These are phyloP conservation scores for Colletotrichum lini DNA, from an alignment of 2,329 filamentous ascomycete species.

Conservation along the genomic window DNA sequence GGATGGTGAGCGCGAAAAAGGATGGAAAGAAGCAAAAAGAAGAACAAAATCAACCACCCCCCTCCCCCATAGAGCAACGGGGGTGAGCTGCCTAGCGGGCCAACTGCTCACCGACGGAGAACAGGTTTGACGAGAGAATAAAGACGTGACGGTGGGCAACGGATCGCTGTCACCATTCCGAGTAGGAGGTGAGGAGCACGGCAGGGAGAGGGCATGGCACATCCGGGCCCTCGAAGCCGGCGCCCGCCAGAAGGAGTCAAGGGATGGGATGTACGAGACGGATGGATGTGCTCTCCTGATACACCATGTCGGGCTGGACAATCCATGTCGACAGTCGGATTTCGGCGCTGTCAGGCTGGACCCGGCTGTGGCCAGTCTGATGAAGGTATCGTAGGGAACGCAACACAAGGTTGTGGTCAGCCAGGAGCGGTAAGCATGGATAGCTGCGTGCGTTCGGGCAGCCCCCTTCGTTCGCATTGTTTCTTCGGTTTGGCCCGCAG, in stretches of 20 bases:
- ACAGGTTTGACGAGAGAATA: background rate
- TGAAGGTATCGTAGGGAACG: constrained; percentile 36
- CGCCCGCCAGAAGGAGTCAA: constrained; percentile 24
- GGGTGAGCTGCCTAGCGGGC: constrained; percentile 7
- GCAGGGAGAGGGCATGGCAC: constrained; percentile 35
- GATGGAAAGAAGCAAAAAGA: background rate
- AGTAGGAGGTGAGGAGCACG: constrained; percentile 35
- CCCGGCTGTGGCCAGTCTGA: constrained; percentile 13
- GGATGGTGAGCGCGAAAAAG: background rate
- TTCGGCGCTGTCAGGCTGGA: constrained; percentile 28
- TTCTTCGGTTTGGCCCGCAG: constrained; percentile 29
- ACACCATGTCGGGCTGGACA: constrained; percentile 18
- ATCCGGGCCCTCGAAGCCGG: constrained; percentile 26
- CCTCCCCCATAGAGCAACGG: background rate
- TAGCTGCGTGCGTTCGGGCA: constrained; percentile 12
- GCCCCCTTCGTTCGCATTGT: constrained; percentile 10
- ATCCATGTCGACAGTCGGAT: constrained; percentile 4
- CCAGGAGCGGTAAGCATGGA: constrained; percentile 8
- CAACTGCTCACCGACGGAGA: constrained; percentile 19
- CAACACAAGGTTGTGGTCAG: constrained; percentile 18
- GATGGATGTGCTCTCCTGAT: constrained; percentile 18
- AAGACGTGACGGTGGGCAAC: constrained; percentile 31
- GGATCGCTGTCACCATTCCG: constrained; percentile 33
- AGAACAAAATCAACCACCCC: background rate
- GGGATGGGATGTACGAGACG: constrained; percentile 36